These are phyloP conservation scores for Alloteropsis semialata DNA, from an alignment of 176 grass and related monocot species.

Conservation along the genomic window DNA sequence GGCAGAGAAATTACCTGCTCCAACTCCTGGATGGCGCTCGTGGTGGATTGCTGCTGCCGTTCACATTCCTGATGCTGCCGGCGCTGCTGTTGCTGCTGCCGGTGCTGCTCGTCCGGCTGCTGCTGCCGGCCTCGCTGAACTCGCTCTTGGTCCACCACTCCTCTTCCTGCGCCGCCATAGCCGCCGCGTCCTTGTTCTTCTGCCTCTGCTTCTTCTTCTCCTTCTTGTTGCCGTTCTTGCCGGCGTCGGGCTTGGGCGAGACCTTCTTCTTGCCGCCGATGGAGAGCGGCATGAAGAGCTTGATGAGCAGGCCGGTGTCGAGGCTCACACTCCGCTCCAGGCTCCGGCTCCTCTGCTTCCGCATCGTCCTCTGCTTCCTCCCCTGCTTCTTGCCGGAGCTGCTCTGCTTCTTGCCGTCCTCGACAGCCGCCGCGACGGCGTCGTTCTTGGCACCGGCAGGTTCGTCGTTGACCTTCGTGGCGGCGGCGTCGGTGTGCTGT, in stretches of 20 bases:
- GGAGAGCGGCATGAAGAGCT: constrained; percentile 64
- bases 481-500: background rate
- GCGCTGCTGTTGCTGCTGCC: constrained; percentile 37
- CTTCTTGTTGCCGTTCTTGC: constrained; percentile 16
- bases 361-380: constrained; percentile 33
- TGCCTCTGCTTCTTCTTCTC: background rate
- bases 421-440: background rate
- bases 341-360: constrained; percentile 41
- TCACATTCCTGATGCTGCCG: constrained; percentile 25
- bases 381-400: background rate
- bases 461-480: background rate
- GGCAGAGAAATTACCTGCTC: constrained; percentile 32
- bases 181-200: background rate
- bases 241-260: constrained; percentile 35
- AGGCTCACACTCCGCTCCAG: constrained; percentile 52
- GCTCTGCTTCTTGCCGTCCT: constrained; percentile 11
- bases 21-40: constrained; percentile 26
- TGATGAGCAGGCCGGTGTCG: constrained; percentile 66
- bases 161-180: background rate
- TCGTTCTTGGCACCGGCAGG: background rate
- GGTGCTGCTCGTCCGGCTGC: constrained; percentile 62
- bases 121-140: constrained; percentile 47
- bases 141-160: constrained; percentile 72
- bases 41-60: background rate
- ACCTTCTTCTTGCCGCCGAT: constrained; percentile 58